A percentile compares a stretch with the other conserved stretches of the same genome.
Conservation (phyloP, 2,329 filamentous ascomycete genomes). For the Dactylonectria estremocensis region DNA sequence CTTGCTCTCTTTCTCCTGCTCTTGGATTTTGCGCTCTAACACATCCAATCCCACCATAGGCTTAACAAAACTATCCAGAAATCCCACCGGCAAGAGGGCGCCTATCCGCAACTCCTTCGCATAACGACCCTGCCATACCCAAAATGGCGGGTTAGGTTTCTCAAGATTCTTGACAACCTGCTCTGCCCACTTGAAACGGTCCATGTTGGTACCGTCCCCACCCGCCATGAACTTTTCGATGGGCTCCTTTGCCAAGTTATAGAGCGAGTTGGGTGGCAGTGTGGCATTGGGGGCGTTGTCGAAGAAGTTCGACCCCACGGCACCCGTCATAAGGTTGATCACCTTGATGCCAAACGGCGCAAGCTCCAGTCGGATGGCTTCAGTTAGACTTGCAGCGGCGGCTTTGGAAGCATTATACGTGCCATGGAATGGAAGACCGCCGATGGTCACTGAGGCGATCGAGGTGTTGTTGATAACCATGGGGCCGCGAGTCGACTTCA, state of each 20-base stretch:
- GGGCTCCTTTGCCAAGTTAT: conserved; percentile 34
- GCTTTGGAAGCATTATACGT: conserved; percentile 49
- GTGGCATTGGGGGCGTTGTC: conserved; percentile 9
- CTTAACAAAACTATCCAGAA: conserved; percentile 20
- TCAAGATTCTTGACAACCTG: conserved; percentile 36
- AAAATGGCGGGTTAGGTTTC: conserved; percentile 34
- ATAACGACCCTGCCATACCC: conserved; percentile 11
- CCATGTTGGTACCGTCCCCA: neutral
- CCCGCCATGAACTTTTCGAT: conserved; percentile 33
- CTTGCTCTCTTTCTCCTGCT: conserved; percentile 7
- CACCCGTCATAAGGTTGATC: conserved; percentile 46
- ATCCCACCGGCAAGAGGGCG: neutral
- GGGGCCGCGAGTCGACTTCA: conserved; percentile 32
- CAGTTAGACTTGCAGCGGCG: conserved; percentile 43
- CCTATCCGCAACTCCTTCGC: neutral
- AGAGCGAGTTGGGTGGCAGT: conserved; percentile 31
- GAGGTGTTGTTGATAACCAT: conserved; percentile 44
- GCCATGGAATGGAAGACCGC: conserved; percentile 43
- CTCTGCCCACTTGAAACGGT: conserved; percentile 32
- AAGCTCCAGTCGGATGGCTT: conserved; percentile 47
- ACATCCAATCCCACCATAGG: conserved; percentile 33
- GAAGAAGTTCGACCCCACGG: conserved; percentile 41
- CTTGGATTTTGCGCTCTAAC: conserved; percentile 32
- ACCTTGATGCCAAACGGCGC: conserved; percentile 46
- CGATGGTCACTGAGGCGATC: conserved; percentile 5